Percentiles rank a stretch among this genome's conserved stretches.
Evolutionary conservation across 1,284 basidiomycete species (phyloP).

Genomic region (Mycena citricolor): DNA sequence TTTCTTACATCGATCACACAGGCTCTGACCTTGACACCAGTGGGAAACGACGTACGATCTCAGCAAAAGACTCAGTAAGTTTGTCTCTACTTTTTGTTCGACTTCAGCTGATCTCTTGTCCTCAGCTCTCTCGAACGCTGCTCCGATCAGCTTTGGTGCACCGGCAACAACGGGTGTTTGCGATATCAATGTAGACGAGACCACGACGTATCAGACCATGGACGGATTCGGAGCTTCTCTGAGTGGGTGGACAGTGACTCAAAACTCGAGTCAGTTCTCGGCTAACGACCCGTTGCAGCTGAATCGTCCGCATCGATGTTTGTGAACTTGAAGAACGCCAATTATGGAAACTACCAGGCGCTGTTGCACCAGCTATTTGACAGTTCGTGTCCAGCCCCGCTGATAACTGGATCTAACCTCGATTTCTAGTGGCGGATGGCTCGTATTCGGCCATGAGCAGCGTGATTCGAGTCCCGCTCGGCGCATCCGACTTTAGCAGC

Average conservation of each 20-base stretch:
- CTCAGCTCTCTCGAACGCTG: slow-evolving; percentile 26
- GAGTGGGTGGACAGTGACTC: no score
- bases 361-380: slow-evolving; percentile 30
- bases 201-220: slow-evolving; percentile 29
- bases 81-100: neutral
- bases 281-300: no score
- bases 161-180: slow-evolving; percentile 28
- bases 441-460: slow-evolving; percentile 30
- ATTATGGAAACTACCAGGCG: slow-evolving; percentile 30
- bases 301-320: slow-evolving; percentile 34
- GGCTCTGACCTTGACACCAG: slow-evolving; percentile 23
- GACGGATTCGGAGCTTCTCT: slow-evolving; percentile 34
- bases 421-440: slow-evolving; percentile 31
- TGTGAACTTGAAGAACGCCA: slow-evolving; percentile 31
- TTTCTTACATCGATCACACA: neutral
- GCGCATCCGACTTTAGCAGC: slow-evolving; percentile 33
- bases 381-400: slow-evolving; percentile 7
- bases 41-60: slow-evolving; percentile 45
- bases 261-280: no score
- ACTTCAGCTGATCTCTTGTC: slow-evolving; percentile 28
- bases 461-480: slow-evolving; percentile 32
- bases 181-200: slow-evolving; percentile 32
- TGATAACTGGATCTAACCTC: no score
- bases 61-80: slow-evolving; percentile 30
- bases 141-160: slow-evolving; percentile 43